phyloP scores from a whole-genome alignment of 805 yeast species.

The Yarrowia alimentaria region DNA sequence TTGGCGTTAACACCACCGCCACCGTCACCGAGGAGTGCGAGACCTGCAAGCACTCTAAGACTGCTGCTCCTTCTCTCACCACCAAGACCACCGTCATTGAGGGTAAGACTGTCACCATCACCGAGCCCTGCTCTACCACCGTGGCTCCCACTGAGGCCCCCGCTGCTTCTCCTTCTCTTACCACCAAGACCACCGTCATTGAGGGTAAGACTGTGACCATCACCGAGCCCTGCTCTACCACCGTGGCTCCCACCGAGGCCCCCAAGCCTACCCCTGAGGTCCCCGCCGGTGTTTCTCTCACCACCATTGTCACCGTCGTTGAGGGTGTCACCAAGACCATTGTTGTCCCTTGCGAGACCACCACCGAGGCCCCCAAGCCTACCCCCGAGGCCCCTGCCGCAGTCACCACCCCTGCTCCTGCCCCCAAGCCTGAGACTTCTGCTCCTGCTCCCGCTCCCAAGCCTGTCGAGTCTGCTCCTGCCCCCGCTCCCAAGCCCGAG shows the following conservation, averaged over 20 bases:
- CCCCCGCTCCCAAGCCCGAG: constrained; percentile 15
- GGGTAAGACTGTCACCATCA: constrained; percentile 16
- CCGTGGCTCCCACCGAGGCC: constrained; percentile 53
- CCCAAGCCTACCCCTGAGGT: constrained; percentile 31
- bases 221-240: constrained; percentile 73
- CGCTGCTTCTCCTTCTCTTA: constrained; percentile 31
- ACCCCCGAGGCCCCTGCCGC: constrained; percentile 31
- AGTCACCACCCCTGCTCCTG: constrained; percentile 27
- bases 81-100: constrained; percentile 27
- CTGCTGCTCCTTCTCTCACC: constrained; percentile 53
- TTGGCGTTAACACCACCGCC: not conserved
- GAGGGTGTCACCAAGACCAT: constrained; percentile 30
- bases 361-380: constrained; percentile 30
- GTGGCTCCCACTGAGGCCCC: constrained; percentile 31
- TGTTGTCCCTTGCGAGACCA: constrained; percentile 31
- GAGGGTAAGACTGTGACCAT: constrained; percentile 71
- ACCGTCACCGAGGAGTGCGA: constrained; percentile 47
- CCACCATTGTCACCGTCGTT: constrained; percentile 29
- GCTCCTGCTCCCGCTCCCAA: constrained; percentile 25
- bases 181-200: constrained; percentile 50
- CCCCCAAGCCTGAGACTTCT: constrained; percentile 24
- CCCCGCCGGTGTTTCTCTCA: constrained; percentile 27
- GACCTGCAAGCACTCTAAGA: constrained; percentile 28
- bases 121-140: constrained; percentile 27
- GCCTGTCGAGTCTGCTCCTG: constrained; percentile 2